A percentile compares a stretch with the other conserved stretches of the same genome.
Conservation (phyloP, 1,284 basidiomycete genomes). For the Cryptococcus sp. region DNA sequence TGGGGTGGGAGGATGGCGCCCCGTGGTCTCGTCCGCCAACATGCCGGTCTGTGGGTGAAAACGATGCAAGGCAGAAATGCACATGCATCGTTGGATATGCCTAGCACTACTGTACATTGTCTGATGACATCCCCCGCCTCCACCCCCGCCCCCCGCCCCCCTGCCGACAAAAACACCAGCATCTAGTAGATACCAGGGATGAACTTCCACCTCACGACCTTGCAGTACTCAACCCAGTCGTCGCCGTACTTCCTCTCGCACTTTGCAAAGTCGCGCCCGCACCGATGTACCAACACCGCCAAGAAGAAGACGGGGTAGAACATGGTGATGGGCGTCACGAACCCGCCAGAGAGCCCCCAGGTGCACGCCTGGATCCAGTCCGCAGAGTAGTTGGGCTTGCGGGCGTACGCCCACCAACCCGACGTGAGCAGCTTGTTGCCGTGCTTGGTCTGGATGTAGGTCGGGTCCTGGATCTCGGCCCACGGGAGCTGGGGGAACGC, state of each 20-base stretch:
- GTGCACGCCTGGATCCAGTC: conserved; percentile 69
- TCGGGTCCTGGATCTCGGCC: conserved; percentile 80
- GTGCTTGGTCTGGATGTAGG: conserved; percentile 88
- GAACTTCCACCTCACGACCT: conserved; percentile 80
- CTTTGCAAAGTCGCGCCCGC: conserved; percentile 86
- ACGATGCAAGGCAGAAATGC: no score
- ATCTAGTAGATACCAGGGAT: conserved; percentile 62
- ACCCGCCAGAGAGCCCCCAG: conserved; percentile 85
- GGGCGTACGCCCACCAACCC: conserved; percentile 66
- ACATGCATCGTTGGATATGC: no score
- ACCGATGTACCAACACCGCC: conserved; percentile 80
- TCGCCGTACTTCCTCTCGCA: conserved; percentile 92
- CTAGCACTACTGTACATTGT: no score
- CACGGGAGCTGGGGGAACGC: conserved; percentile 94
- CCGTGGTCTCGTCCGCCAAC: no score
- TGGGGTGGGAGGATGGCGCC: conserved; percentile 6
- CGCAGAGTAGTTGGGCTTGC: conserved; percentile 59
- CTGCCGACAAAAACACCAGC: neutral
- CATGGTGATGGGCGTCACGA: conserved; percentile 83
- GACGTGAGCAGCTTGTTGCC: conserved; percentile 59
- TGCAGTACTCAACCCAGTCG: conserved; percentile 88
- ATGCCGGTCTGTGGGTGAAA: no score
- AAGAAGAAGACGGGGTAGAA: conserved; percentile 95
- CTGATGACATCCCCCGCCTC: no score
- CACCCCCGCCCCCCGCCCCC: no score